Conservation (phyloP, 2,329 filamentous ascomycete genomes). For the Dothistroma pini region DNA sequence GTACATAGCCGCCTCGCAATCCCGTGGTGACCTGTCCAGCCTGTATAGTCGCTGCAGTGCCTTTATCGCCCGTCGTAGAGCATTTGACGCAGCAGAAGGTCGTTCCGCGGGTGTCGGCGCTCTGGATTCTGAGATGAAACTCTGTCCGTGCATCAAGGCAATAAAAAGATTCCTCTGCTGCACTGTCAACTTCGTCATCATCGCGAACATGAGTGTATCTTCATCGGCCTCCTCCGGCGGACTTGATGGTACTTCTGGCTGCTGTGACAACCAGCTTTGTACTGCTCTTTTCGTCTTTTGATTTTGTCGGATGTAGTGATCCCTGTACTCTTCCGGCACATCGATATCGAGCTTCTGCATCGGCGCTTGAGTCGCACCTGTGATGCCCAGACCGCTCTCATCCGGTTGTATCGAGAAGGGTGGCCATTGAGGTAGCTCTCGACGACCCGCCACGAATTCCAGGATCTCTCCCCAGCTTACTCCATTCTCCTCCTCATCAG, state of each 20-base stretch:
- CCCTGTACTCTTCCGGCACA: conserved; percentile 87
- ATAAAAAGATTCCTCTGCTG: conserved; percentile 79
- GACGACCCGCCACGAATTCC: conserved; percentile 84
- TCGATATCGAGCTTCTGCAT: conserved; percentile 86
- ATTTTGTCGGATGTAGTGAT: conserved; percentile 87
- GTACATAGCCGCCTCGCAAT: conserved; percentile 81
- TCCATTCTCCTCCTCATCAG: conserved; percentile 60
- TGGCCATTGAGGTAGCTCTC: conserved; percentile 83
- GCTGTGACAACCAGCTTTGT: conserved; percentile 81
- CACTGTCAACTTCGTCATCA: conserved; percentile 77
- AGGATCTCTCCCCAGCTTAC: conserved; percentile 94
- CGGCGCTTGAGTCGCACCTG: conserved; percentile 52
- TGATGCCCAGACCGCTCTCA: conserved; percentile 53
- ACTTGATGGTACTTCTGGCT: conserved; percentile 67
- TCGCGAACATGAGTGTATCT: conserved; percentile 88
- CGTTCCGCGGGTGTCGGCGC: conserved; percentile 62
- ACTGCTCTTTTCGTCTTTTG: conserved; percentile 91
- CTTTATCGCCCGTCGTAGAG: conserved; percentile 69
- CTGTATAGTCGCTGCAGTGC: conserved; percentile 85
- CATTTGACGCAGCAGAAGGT: conserved; percentile 51
- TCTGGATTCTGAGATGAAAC: conserved; percentile 49
- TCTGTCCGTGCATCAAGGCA: conserved; percentile 64
- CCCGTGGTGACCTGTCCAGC: conserved; percentile 66
- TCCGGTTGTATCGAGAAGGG: conserved; percentile 70
- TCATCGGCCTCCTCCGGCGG: conserved; percentile 89